These are phyloP conservation scores for Alternaria arbusti DNA, from an alignment of 2,329 filamentous ascomycete species.

Conservation along the genomic window DNA sequence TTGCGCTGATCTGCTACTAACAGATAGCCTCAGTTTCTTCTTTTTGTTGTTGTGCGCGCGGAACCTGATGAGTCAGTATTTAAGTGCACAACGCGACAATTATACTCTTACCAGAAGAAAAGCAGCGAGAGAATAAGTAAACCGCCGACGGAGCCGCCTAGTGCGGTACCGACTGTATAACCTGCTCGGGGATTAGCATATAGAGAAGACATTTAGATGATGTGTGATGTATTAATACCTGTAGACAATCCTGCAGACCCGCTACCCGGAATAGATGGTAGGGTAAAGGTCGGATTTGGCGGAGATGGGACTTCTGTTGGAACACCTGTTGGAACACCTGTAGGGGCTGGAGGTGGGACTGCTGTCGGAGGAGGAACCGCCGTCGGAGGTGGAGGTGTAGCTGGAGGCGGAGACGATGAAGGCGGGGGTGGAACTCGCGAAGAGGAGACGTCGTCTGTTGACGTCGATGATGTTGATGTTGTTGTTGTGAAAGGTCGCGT, in stretches of 20 bases:
- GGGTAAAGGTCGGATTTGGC: background rate
- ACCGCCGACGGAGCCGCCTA: background rate
- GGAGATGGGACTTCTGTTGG: background rate
- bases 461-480: background rate
- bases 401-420: too few species aligned
- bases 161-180: background rate
- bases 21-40: background rate
- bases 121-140: background rate
- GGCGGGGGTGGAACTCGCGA: too few species aligned
- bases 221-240: background rate
- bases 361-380: background rate
- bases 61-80: background rate
- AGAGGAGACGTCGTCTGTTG: too few species aligned
- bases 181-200: background rate
- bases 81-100: accelerated
- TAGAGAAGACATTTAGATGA: too few species aligned
- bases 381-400: too few species aligned
- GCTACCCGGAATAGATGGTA: background rate
- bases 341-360: too few species aligned
- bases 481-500: background rate
- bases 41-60: background rate
- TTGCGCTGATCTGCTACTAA: background rate
- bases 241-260: background rate
- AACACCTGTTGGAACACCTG: background rate
- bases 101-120: background rate